Base-by-base conservation (phyloP, 1,284 basidiomycete species). In the Pascua guehoae region DNA sequence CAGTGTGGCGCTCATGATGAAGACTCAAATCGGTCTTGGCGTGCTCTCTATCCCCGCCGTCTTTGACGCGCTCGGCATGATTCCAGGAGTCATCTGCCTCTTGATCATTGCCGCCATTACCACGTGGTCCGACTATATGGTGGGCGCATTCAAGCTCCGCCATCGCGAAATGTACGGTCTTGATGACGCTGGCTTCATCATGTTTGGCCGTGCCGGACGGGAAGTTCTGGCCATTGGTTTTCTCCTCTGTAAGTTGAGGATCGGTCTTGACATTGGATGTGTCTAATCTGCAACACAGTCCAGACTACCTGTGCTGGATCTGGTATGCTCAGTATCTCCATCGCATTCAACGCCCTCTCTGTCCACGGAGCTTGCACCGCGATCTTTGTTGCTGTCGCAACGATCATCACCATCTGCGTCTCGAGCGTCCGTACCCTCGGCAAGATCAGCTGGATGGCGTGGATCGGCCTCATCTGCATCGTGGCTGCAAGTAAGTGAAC, bases 11-110 rank as follows among this genome's bases (percentile, higher is more conserved):
- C 60, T 71, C 36, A 61, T 61, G 59, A 61, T 67, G 39, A 58
- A 66, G 60, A 59, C 64, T 5, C 66, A 69, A 54, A 67, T 74
- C 47, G 71, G 67, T 47, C 59, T 72, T 24, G 70, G 68, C 54
- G 69, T 72, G 4, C 56, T 70, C 15, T 62, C 68, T 9, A 66
- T 71, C 41, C 71, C 71, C 2, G 50, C 64, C 7, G 68, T 71
- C 2, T 62, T 72, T n/a, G 56, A 61, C 39, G 60, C 63, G 2
- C 58, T 67, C 38, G 69, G 69, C 8, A 54, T 65, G 14, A 65
- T 70, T 1, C 70, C 71, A 4, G 71, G 71, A 16, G 48, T 68
- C 24, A 54, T 71, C 36, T 48, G 66, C 52, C 52, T 75, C 37
- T 14, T 71, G 16, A 52, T 61, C 36, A 47, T 71, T 4, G 68